These are phyloP conservation scores for Gelatoporia subvermispora DNA, from an alignment of 768 basidiomycete genomes.

Conservation along the genomic window DNA sequence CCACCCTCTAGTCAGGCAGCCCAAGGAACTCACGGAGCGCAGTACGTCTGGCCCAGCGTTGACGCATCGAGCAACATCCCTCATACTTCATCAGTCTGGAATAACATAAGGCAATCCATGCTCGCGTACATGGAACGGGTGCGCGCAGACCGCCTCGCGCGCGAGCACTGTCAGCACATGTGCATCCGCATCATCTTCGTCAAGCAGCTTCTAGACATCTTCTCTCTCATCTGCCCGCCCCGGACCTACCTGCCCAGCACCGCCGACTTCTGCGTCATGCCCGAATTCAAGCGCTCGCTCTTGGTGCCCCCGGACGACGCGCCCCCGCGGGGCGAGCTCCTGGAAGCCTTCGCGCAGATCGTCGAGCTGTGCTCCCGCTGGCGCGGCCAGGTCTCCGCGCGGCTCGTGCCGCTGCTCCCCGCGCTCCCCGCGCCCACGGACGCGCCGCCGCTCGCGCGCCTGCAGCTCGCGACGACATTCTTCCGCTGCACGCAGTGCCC, in stretches of 20 bases:
- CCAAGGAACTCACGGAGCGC: conserved; percentile 10
- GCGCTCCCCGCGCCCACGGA: not conserved
- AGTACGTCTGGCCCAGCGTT: not conserved
- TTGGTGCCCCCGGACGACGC: not conserved
- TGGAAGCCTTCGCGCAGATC: not conserved
- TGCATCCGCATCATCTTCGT: conserved; percentile 2
- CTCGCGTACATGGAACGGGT: conserved; percentile 1
- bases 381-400: not conserved
- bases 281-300: not conserved
- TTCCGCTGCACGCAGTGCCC: conserved; percentile 6
- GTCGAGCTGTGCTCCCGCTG: not conserved
- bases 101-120: conserved; percentile 10
- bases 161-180: conserved; percentile 5
- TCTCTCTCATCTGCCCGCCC: conserved; percentile 1
- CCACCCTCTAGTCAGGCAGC: conserved; percentile 6
- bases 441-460: not conserved
- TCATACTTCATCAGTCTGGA: conserved; percentile 2
- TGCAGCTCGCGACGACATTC: conserved; percentile 3
- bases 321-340: not conserved
- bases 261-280: conserved; percentile 6
- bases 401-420: not conserved
- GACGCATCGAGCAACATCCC: not conserved
- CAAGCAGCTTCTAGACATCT: conserved; percentile 1
- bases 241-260: conserved; percentile 1
- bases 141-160: conserved; percentile 7